A percentile compares a stretch with the other conserved stretches of the same genome.
These are phyloP conservation scores for Phaffia rhodozyma DNA, from an alignment of 1,284 basidiomycete genomes.

Conservation along the genomic window DNA sequence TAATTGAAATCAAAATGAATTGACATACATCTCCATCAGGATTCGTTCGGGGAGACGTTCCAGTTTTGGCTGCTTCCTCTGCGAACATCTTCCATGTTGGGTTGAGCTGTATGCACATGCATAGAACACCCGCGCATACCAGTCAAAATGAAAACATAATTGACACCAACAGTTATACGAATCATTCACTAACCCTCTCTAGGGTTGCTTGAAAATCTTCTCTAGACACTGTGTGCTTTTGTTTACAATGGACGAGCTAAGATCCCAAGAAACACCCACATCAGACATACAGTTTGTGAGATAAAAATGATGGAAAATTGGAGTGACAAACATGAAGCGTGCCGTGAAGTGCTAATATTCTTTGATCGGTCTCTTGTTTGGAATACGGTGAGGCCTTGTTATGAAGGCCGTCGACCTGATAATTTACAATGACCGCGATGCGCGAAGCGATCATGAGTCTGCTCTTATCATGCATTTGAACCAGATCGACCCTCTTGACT, in stretches of 20 bases:
- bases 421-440: neutral
- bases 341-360: conserved; percentile 76
- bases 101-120: conserved; percentile 41
- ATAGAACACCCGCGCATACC: neutral
- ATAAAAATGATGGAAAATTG: neutral
- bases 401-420: conserved; percentile 70
- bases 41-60: conserved; percentile 59
- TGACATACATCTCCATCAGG: conserved; percentile 77
- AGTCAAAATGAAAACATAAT: neutral
- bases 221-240: conserved; percentile 55
- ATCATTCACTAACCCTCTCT: conserved; percentile 30
- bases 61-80: conserved; percentile 52
- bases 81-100: conserved; percentile 64
- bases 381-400: conserved; percentile 46
- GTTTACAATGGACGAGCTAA: conserved; percentile 60
- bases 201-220: conserved; percentile 62
- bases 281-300: neutral
- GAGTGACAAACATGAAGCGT: conserved; percentile 56
- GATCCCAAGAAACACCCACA: conserved; percentile 4
- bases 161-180: neutral
- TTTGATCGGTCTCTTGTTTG: conserved; percentile 26
- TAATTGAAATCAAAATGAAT: neutral
- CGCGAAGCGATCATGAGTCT: neutral
- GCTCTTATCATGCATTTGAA: too few relatives aligned
- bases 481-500: neutral